Evolutionary conservation across 805 yeast species (phyloP).

Genomic region (Brettanomyces nanus): DNA sequence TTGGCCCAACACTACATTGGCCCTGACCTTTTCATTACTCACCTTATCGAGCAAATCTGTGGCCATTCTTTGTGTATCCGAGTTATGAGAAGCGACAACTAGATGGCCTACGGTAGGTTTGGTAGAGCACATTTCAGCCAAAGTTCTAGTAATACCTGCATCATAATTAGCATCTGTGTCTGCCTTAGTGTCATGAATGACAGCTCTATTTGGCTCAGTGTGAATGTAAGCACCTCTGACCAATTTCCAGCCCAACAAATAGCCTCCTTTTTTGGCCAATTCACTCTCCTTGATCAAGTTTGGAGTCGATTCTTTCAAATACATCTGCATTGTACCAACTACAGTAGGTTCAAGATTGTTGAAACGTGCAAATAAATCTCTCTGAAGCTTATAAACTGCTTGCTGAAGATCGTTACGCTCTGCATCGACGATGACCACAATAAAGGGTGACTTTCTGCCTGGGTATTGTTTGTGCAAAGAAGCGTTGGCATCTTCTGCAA

Average conservation of each 20-base stretch:
- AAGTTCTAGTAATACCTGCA: constrained; percentile 53
- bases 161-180: constrained; percentile 79
- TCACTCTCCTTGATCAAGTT: constrained; percentile 55
- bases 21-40: constrained; percentile 25
- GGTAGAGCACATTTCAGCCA: constrained; percentile 45
- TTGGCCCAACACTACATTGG: constrained; percentile 81
- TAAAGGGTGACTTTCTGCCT: constrained; percentile 60
- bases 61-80: constrained; percentile 65
- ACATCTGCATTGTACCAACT: constrained; percentile 91
- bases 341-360: constrained; percentile 62
- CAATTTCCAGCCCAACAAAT: constrained; percentile 77
- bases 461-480: constrained; percentile 46
- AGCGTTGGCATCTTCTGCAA: constrained; percentile 44
- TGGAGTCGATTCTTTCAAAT: constrained; percentile 61
- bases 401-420: constrained; percentile 83
- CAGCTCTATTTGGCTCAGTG: constrained; percentile 67
- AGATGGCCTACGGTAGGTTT: constrained; percentile 55
- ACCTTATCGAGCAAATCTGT: constrained; percentile 40
- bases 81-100: constrained; percentile 88
- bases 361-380: constrained; percentile 66
- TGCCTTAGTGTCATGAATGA: constrained; percentile 67
- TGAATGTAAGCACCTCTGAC: constrained; percentile 96
- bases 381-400: constrained; percentile 87
- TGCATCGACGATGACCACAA: constrained; percentile 80
- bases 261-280: constrained; percentile 51